Base-by-base conservation (phyloP, 2,329 filamentous ascomycete species). In the Colletotrichum sp. region DNA sequence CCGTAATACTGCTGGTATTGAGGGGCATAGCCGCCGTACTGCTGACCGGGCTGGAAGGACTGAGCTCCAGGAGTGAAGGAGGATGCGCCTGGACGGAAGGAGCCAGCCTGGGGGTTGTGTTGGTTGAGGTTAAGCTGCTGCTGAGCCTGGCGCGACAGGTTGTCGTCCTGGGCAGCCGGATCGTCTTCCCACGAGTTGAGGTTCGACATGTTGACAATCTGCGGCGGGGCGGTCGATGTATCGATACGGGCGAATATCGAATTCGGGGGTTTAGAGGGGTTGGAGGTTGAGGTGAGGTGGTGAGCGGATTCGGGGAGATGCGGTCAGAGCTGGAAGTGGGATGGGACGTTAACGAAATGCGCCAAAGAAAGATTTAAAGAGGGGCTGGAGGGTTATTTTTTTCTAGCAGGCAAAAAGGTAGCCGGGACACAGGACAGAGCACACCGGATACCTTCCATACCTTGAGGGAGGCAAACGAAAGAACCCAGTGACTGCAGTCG, bases 141-240 rank as follows among this genome's bases (percentile, higher is more conserved):
- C 79, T 93, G 91, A 47, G 94, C 86, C 87, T 96, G 94, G 79
- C 92, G 92, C 76, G 94, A 91, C 84, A 98, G 91, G 83, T 91
- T 91, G 79, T 94, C 93, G 80, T 96, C 93, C 87, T 95, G 93
- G 76, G 91, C 92, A 69, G 93, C 88, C 80, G 93, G 92, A 81
- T 96, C 94, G 81, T 98, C 95, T 86, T 98, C 96, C 94, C 97
- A 98, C 76, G 95, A 98, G 84, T 98, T 95, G 80, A 95, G 94
- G 84, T 96, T 92, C 79, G 96, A 93, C 95, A 98, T 98, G 81
- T 70, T 89, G 78, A 74, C 61, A 47, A 24, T 59, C 43, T 73
- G 55, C 57, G 31, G 59, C 62, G 43, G 61, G 66, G 54, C 58
- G 34, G 55, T 61, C 51, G 72, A 62, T 72, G 55, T 15, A 47